Base-by-base conservation (phyloP, 1,139 yeast genomes). In the Starmera stellimalicola region DNA sequence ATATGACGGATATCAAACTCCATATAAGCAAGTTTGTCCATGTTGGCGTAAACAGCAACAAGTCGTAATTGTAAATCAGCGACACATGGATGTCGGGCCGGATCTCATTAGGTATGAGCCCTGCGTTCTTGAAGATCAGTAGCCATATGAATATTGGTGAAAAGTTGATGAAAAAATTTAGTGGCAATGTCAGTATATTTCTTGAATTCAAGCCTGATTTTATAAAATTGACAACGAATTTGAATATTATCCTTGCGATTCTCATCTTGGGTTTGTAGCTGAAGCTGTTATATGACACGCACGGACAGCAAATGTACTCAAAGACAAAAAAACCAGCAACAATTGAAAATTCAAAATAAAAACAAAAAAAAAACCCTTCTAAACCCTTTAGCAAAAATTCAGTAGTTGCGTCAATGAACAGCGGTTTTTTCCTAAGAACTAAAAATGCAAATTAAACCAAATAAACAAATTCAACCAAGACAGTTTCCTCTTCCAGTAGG, bases 91-190 rank as follows among this genome's bases (percentile, higher is more conserved):
- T 77, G 1, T 45, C 43, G 0, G 85, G 87, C 38, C 84, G 60
- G 40, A 68, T 60, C 6, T 57, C 55, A 16, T 60, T 63, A 3
- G 85, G 85, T 16, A 78, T 74, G 9, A 63, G 36, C 5, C 73
- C 73, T 2, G 83, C 81, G 44, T 76, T 67, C 48, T 75, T 72
- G 55, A 77, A 78, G 14, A 75, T 64, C 33, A 58, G 40, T 30
- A 77, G 54, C 85, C 85, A 77, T 20, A 66, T 44, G 31, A 73
- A 58, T 2, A 77, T 65, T 0, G 77, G 78, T 6, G 64, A 51
- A 50, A 75, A 74, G 50, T 73, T 74, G 31, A 62, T 40, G 35
- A 58, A 45, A 43, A 75, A 73, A 43, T 66, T 67, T 19, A 70
- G 39, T 4, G 63, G 54, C 11, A 73, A 44, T 10, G 57, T 50